Conservation (phyloP, 2,329 filamentous ascomycete genomes). For the Fusarium mangiferae region DNA sequence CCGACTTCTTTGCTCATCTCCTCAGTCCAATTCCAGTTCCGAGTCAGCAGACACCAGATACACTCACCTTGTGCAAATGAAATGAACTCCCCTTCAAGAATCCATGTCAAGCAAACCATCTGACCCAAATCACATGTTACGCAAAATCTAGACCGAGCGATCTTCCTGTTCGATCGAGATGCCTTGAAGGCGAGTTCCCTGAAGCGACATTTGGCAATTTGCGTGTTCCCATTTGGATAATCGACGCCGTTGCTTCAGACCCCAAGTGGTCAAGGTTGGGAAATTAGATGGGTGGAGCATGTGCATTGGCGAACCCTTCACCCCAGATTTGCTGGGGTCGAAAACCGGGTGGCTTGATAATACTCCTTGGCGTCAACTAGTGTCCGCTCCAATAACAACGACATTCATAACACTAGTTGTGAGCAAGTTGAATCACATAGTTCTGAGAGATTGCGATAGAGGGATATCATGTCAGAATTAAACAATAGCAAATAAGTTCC, state of each 20-base stretch:
- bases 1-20: not conserved
- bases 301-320: constrained; percentile 6
- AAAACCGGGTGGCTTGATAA: constrained; percentile 14
- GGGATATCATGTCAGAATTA: not conserved
- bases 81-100: not conserved
- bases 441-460: not conserved
- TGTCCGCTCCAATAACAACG: not conserved
- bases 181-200: not conserved
- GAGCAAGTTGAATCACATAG: not conserved
- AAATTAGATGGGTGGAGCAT: constrained; percentile 34
- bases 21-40: not conserved
- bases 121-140: not conserved
- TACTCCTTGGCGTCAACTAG: not conserved
- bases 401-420: not conserved
- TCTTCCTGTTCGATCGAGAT: constrained; percentile 1
- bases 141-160: not conserved
- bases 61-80: not conserved
- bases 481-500: constrained; percentile 7
- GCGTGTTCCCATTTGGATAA: not conserved
- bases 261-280: constrained; percentile 15
- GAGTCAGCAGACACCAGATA: not conserved
- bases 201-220: constrained; percentile 26
- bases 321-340: constrained; percentile 35
- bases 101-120: constrained; percentile 3
- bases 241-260: constrained; percentile 11